phyloP scores from a whole-genome alignment of 352 stramenopile genomes.

The Plasmopara halstedii region DNA sequence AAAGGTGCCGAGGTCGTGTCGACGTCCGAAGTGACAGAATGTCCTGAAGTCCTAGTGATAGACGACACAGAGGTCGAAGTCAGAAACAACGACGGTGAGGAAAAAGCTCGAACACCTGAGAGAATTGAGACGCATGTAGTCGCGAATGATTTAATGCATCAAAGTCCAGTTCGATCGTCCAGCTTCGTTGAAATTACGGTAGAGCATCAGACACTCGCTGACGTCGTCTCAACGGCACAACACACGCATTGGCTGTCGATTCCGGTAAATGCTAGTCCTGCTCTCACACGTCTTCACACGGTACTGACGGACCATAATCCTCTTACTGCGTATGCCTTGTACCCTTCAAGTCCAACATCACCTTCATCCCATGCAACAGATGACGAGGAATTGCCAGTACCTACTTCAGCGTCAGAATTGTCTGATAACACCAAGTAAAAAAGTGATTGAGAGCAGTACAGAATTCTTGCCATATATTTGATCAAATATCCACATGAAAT shows the following conservation, averaged over 20 bases:
- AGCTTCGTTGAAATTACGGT: constrained; percentile 15
- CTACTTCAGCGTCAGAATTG: too few species aligned
- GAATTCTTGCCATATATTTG: too few species aligned
- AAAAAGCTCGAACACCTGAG: constrained; percentile 1
- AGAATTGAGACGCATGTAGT: constrained; percentile 1
- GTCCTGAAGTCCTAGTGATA: neutral
- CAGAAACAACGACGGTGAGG: neutral
- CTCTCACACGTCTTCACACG: constrained; percentile 30
- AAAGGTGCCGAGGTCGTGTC: neutral
- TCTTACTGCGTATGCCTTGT: constrained; percentile 30
- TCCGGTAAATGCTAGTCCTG: constrained; percentile 20
- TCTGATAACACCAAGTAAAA: too few species aligned
- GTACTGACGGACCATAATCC: constrained; percentile 26
- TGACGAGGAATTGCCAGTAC: constrained; percentile 16
- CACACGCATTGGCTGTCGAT: constrained; percentile 30
- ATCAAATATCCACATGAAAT: too few species aligned
- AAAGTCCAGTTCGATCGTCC: neutral
- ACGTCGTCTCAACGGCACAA: constrained; percentile 14
- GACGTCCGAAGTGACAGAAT: neutral
- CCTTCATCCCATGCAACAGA: constrained; percentile 8
- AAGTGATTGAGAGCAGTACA: too few species aligned
- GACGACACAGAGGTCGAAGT: too few species aligned
- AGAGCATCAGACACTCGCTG: constrained; percentile 18
- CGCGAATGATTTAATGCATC: neutral
- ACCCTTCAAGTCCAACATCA: constrained; percentile 16